Base-by-base conservation (phyloP, 345 rosid species). In the Gynandropsis gynandra region DNA sequence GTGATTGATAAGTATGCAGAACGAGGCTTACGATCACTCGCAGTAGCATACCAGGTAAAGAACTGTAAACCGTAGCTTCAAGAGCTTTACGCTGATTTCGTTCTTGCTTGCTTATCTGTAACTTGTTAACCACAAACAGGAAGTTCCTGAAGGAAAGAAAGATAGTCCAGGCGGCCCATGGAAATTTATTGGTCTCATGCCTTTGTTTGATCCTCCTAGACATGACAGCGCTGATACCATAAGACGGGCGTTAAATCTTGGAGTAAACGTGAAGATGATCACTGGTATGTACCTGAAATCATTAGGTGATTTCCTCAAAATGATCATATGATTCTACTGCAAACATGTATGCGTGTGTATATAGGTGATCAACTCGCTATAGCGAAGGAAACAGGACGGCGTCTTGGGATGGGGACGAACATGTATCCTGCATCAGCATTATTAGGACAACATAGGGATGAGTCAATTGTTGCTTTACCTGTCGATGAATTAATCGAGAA, bases 311-410 rank as follows among this genome's bases (percentile, higher is more conserved):
- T 24, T 24, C 29, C 29, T 24, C 29, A 5, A 5, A 2, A 24
- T 24, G 29, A 2, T 24, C 5, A 2, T 5, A 24, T 24, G 29
- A 24, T 24, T 24, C 29, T 24, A 2, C 2, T 5, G 29, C 5
- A 24, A 24, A 24, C 5, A 24, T 24, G 29, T 5, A 2, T 2
- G 29, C 13, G n/a, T n/a, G n/a, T n/a, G n/a, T n/a, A n/a, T n/a
- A n/a, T n/a, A 79, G 85, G 85, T 51, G 83, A 80, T 69, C 83
- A 80, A 60, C 67, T 80, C 47, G 87, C 83, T n/a, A 80, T 80
- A 43, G 83, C 8, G 27, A 80, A 80, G 59, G 87, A 80, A 75
- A 80, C 80, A 1, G 87, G 83, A 43, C 87, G 83, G 1, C 82
- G 87, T 11, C 66, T 80, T 13, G 86, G 82, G 47, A 80, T 77